Percentiles rank a stretch among this genome's conserved stretches.
These are phyloP conservation scores for Wickerhamiella occidentalis DNA, from an alignment of 805 yeast genomes.

Conservation along the genomic window DNA sequence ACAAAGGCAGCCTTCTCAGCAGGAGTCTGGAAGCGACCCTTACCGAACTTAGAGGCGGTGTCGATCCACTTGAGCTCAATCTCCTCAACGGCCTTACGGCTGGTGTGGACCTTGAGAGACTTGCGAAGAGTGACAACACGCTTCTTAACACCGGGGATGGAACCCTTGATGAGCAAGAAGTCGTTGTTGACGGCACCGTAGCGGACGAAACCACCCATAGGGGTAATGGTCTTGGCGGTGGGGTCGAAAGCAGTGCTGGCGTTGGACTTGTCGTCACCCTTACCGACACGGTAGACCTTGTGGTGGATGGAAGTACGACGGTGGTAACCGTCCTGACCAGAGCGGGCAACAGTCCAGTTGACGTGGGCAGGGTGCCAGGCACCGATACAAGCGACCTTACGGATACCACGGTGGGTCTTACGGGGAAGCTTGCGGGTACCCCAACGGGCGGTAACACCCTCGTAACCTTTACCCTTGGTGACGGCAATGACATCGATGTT, in stretches of 20 bases:
- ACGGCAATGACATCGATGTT: constrained; percentile 97
- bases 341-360: constrained; percentile 99
- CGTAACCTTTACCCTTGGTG: constrained; percentile 99
- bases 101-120: constrained; percentile 93
- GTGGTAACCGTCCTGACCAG: constrained; percentile 99
- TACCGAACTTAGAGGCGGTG: constrained; percentile 99
- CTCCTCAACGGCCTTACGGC: constrained; percentile 94
- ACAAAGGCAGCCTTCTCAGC: constrained; percentile 99
- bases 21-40: constrained; percentile 99
- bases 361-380: constrained; percentile 99
- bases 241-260: constrained; percentile 98
- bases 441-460: constrained; percentile 99
- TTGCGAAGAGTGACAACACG: constrained; percentile 98
- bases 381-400: constrained; percentile 99
- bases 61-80: constrained; percentile 98
- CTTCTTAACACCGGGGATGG: constrained; percentile 99
- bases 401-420: constrained; percentile 99
- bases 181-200: constrained; percentile 98
- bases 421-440: constrained; percentile 99
- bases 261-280: constrained; percentile 84
- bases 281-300: constrained; percentile 99
- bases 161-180: constrained; percentile 95
- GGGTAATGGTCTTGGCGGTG: constrained; percentile 98
- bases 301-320: constrained; percentile 99
- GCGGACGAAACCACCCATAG: constrained; percentile 99